phyloP scores from a whole-genome alignment of 2,329 filamentous ascomycete genomes.

The Phoma herbarum region DNA sequence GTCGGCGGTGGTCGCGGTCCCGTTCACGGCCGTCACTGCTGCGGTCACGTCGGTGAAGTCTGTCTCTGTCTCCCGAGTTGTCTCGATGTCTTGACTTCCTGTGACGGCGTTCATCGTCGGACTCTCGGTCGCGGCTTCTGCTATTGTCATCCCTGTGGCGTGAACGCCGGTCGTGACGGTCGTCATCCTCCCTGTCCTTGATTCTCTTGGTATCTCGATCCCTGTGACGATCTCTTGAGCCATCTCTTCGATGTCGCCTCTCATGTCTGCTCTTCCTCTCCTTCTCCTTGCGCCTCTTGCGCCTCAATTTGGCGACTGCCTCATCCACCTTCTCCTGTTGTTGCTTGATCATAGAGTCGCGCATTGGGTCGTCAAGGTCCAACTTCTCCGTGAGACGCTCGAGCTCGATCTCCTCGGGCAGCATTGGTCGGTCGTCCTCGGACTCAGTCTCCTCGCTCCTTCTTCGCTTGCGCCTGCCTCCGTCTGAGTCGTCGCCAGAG shows the following conservation, averaged over 20 bases:
- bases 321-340: conserved; percentile 88
- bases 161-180: conserved; percentile 21
- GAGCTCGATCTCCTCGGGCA: conserved; percentile 85
- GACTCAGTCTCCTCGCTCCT: conserved; percentile 53
- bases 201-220: conserved; percentile 33
- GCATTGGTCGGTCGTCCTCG: conserved; percentile 65
- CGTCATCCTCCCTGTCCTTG: conserved; percentile 30
- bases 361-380: conserved; percentile 98
- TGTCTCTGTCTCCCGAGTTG: conserved; percentile 23
- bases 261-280: conserved; percentile 51
- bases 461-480: conserved; percentile 59
- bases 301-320: conserved; percentile 67
- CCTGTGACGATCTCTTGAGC: conserved; percentile 36
- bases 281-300: conserved; percentile 56
- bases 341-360: conserved; percentile 84
- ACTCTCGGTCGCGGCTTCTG: conserved; percentile 26
- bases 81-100: conserved; percentile 20
- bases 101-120: conserved; percentile 23
- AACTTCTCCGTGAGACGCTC: conserved; percentile 77
- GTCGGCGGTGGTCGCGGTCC: conserved; percentile 13
- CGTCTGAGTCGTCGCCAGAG: conserved; percentile 51
- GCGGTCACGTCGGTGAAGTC: conserved; percentile 25
- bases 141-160: conserved; percentile 26
- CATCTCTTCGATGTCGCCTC: conserved; percentile 36
- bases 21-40: conserved; percentile 19